Percentiles rank a stretch among this genome's conserved stretches.
These are phyloP conservation scores for Wallacemonas sp. DNA, from an alignment of 208 protist species.

Conservation along the genomic window DNA sequence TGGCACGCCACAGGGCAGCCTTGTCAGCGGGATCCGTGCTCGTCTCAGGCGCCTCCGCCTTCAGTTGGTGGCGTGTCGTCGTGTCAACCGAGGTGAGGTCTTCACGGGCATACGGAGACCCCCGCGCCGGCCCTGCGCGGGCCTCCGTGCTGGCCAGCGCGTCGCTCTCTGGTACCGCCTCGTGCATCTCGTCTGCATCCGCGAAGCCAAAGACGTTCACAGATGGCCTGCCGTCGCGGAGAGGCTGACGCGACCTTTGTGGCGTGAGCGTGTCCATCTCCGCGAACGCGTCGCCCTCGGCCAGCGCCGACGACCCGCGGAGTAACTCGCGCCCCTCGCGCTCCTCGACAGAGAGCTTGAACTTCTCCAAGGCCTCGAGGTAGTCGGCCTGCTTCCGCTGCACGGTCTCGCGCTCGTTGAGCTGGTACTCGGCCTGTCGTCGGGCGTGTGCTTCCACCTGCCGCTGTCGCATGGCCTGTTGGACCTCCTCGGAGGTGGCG, in stretches of 20 bases:
- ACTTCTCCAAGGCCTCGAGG: slow-evolving; percentile 66
- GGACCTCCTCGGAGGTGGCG: slow-evolving; percentile 47
- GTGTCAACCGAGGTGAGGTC: too few relatives aligned
- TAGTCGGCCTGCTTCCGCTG: slow-evolving; percentile 52
- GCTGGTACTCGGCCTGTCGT: slow-evolving; percentile 70
- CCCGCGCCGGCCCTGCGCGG: too few relatives aligned
- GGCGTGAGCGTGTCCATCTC: background rate
- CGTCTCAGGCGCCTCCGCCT: too few relatives aligned
- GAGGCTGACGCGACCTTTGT: background rate
- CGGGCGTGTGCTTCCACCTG: slow-evolving; percentile 59
- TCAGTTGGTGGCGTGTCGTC: too few relatives aligned
- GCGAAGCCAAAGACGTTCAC: slow-evolving; percentile 74
- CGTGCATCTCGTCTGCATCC: slow-evolving; percentile 47
- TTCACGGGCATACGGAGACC: too few relatives aligned
- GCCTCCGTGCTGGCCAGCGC: background rate
- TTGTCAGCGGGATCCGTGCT: slow-evolving; percentile 20
- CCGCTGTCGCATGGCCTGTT: slow-evolving; percentile 40
- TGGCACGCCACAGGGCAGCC: slow-evolving; percentile 55
- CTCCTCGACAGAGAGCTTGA: slow-evolving; percentile 70
- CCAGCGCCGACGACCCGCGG: background rate
- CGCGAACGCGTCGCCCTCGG: background rate
- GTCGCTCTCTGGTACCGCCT: background rate
- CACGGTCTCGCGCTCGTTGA: slow-evolving; percentile 64
- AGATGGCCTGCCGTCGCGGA: background rate
- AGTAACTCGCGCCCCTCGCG: slow-evolving; percentile 76